These are phyloP conservation scores for Rhododendron ovatum DNA, from an alignment of 148 eudicot genomes.

Conservation along the genomic window DNA sequence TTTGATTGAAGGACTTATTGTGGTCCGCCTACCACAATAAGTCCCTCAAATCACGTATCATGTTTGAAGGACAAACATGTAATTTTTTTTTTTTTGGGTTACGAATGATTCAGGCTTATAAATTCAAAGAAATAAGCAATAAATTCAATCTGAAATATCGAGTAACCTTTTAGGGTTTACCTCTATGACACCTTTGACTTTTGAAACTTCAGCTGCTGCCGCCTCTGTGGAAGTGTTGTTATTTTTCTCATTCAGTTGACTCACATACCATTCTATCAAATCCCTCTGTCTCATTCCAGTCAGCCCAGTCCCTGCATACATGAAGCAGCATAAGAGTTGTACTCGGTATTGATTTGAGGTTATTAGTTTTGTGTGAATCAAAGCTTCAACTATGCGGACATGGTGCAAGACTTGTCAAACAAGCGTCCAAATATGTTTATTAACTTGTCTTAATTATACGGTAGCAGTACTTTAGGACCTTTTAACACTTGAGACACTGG, in stretches of 20 bases:
- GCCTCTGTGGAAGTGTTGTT: slow-evolving; percentile 62
- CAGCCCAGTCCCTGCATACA: slow-evolving; percentile 48
- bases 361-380: not conserved
- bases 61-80: too few relatives aligned
- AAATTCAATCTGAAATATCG: too few relatives aligned
- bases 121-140: too few relatives aligned
- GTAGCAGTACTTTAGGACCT: not conserved
- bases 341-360: not conserved
- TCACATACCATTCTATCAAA: slow-evolving; percentile 78
- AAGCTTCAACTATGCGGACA: not conserved
- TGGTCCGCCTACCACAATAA: not conserved
- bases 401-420: not conserved
- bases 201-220: slow-evolving; percentile 56
- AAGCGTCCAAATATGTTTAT: not conserved
- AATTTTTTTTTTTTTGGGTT: too few relatives aligned
- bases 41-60: not conserved
- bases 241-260: slow-evolving; percentile 70
- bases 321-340: not conserved
- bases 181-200: slow-evolving; percentile 82
- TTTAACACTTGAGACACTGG: not conserved
- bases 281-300: slow-evolving; percentile 92
- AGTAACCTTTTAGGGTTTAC: slow-evolving; percentile 23
- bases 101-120: too few relatives aligned
- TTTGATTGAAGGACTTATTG: not conserved
- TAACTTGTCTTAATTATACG: not conserved